phyloP scores from a whole-genome alignment of 2,329 filamentous ascomycete genomes.

The Bipolaris gigantea region DNA sequence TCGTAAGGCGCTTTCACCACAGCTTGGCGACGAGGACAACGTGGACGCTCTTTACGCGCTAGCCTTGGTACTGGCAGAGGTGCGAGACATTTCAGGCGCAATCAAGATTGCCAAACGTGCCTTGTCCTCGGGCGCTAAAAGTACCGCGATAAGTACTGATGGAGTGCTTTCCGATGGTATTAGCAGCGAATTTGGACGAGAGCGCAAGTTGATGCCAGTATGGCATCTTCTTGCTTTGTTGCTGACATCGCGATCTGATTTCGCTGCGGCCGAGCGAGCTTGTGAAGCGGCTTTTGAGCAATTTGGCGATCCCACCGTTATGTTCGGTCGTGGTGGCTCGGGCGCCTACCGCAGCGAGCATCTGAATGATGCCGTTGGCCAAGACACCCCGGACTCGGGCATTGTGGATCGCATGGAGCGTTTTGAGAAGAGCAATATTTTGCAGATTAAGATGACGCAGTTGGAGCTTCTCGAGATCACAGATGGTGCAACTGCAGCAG shows the following conservation, averaged over 20 bases:
- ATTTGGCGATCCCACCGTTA: constrained; percentile 70
- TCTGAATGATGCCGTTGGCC: constrained; percentile 52
- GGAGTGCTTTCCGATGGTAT: constrained; percentile 36
- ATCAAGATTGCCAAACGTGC: constrained; percentile 81
- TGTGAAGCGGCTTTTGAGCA: constrained; percentile 93
- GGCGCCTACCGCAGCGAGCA: constrained; percentile 65
- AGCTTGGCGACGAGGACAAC: constrained; percentile 67
- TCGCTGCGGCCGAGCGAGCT: constrained; percentile 73
- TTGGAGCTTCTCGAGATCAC: constrained; percentile 79
- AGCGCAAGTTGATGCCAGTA: constrained; percentile 71
- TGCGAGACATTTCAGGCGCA: constrained; percentile 75
- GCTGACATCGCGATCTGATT: constrained; percentile 84
- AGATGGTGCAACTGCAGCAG: constrained; percentile 80
- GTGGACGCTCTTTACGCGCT: constrained; percentile 79
- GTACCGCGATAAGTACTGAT: constrained; percentile 34
- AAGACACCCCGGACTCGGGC: constrained; percentile 43
- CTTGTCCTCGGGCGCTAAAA: constrained; percentile 59
- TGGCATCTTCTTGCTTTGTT: constrained; percentile 91
- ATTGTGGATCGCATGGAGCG: constrained; percentile 79
- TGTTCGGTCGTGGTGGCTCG: constrained; percentile 66
- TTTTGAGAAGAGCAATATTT: constrained; percentile 79
- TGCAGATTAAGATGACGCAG: constrained; percentile 97
- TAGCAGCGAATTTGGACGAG: constrained; percentile 48
- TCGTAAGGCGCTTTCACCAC: constrained; percentile 69
- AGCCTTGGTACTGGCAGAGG: constrained; percentile 83